Conservation (phyloP, 2,329 filamentous ascomycete genomes). For the Colletotrichum ledebouriae region DNA sequence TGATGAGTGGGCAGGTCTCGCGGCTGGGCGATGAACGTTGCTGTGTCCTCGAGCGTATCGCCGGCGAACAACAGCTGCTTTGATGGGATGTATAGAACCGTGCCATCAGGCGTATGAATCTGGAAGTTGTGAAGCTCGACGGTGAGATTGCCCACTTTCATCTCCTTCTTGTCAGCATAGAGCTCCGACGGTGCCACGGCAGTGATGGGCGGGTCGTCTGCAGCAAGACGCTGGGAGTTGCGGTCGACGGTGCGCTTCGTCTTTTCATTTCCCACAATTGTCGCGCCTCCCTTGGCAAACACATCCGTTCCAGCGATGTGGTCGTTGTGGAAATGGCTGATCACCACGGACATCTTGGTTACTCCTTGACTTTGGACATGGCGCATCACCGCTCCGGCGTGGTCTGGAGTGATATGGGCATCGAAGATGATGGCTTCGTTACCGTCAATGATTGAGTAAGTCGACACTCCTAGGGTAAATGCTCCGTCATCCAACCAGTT, state of each 20-base stretch:
- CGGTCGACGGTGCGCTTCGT: conserved; percentile 23
- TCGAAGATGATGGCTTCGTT: conserved; percentile 42
- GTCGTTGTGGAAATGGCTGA: conserved; percentile 41
- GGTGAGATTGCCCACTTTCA: conserved; percentile 32
- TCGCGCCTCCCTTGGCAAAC: conserved; percentile 34
- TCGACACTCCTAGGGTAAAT: conserved; percentile 40
- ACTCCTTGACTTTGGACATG: conserved; percentile 37
- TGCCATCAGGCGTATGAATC: conserved; percentile 36
- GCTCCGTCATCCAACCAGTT: conserved; percentile 43
- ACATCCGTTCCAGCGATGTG: conserved; percentile 37
- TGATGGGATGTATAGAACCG: conserved; percentile 35
- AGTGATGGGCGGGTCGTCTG: conserved; percentile 33
- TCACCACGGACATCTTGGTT: conserved; percentile 34
- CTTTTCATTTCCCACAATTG: conserved; percentile 29
- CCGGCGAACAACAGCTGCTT: conserved; percentile 37
- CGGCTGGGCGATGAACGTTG: conserved; percentile 37
- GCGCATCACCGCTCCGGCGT: conserved; percentile 41
- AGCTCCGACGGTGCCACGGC: conserved; percentile 33
- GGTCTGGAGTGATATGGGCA: conserved; percentile 40
- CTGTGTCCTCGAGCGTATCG: conserved; percentile 39
- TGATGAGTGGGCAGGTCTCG: conserved; percentile 24
- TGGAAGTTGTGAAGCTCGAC: conserved; percentile 40
- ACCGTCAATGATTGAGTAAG: conserved; percentile 39
- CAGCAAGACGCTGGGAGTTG: conserved; percentile 28
- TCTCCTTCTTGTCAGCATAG: conserved; percentile 19